Percentiles rank a stretch among this genome's conserved stretches.
These are phyloP conservation scores for Aquilaria sinensis DNA, from an alignment of 345 rosid genomes.

Conservation along the genomic window DNA sequence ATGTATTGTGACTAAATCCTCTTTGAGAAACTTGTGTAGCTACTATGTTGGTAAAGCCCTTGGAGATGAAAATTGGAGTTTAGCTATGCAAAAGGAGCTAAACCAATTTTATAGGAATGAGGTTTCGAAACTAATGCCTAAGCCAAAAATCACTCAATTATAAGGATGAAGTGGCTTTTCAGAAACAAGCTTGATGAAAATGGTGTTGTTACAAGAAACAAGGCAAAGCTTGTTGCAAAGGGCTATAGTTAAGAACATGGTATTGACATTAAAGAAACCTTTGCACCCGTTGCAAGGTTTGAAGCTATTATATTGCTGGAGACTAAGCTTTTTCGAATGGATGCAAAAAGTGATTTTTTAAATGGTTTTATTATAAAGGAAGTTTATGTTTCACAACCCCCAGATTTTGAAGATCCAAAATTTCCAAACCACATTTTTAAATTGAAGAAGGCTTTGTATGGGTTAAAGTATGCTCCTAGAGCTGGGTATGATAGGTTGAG, in stretches of 20 bases:
- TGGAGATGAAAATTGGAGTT: too few relatives aligned
- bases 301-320: not conserved
- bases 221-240: slow-evolving; percentile 2
- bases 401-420: not conserved
- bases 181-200: too few relatives aligned
- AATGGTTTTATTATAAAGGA: slow-evolving; percentile 10
- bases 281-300: not conserved
- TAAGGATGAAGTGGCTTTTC: too few relatives aligned
- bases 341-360: slow-evolving; percentile 10
- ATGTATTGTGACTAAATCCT: too few relatives aligned
- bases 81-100: not conserved
- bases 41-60: not conserved
- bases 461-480: too few relatives aligned
- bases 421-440: too few relatives aligned
- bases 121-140: not conserved
- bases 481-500: too few relatives aligned
- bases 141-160: too few relatives aligned
- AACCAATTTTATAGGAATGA: not conserved
- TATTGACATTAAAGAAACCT: not conserved
- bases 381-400: slow-evolving; percentile 10
- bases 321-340: not conserved
- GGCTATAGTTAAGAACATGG: not conserved
- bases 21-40: not conserved
- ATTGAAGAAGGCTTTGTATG: too few relatives aligned
- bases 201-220: not conserved